Conservation (phyloP, 495 filamentous ascomycete species). For the Durotheca rogersii region DNA sequence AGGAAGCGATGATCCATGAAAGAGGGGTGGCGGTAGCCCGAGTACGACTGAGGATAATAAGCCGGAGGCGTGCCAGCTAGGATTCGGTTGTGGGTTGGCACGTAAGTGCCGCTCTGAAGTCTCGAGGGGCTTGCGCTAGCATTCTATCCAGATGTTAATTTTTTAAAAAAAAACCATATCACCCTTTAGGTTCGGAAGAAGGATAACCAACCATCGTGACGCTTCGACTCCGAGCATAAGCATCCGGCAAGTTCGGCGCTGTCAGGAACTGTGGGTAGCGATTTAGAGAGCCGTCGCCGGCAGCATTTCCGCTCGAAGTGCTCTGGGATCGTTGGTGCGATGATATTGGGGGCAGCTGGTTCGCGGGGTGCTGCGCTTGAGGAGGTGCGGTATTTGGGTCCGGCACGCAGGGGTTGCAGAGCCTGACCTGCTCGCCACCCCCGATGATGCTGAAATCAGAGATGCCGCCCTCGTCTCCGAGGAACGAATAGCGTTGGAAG, state of each 20-base stretch:
- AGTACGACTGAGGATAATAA: slow-evolving; percentile 34
- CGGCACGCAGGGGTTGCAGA: slow-evolving; percentile 93
- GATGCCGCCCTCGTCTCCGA: slow-evolving; percentile 49
- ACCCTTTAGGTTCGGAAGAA: neutral
- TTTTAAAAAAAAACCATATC: too few relatives aligned
- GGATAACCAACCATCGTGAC: slow-evolving; percentile 46
- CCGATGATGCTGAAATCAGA: slow-evolving; percentile 49
- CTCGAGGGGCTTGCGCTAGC: slow-evolving; percentile 24
- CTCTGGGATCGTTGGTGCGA: slow-evolving; percentile 37
- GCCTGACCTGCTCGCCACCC: slow-evolving; percentile 82
- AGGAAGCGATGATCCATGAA: slow-evolving; percentile 21
- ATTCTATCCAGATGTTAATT: slow-evolving; percentile 26
- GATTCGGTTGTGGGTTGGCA: slow-evolving; percentile 34
- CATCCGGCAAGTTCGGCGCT: slow-evolving; percentile 21
- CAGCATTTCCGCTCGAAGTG: slow-evolving; percentile 24
- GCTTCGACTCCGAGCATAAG: slow-evolving; percentile 43
- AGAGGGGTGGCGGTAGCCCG: slow-evolving; percentile 21
- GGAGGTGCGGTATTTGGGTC: slow-evolving; percentile 80
- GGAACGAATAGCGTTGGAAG: slow-evolving; percentile 43
- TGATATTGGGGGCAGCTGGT: slow-evolving; percentile 16
- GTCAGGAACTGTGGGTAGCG: slow-evolving; percentile 17
- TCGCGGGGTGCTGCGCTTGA: slow-evolving; percentile 31
- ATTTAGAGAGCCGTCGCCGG: slow-evolving; percentile 17
- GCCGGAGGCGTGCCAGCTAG: slow-evolving; percentile 41
- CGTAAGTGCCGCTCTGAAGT: slow-evolving; percentile 11